A percentile compares a stretch with the other conserved stretches of the same genome.
Evolutionary conservation across 2,329 filamentous ascomycete species (phyloP).

Genomic region (Dactylella cylindrospora): DNA sequence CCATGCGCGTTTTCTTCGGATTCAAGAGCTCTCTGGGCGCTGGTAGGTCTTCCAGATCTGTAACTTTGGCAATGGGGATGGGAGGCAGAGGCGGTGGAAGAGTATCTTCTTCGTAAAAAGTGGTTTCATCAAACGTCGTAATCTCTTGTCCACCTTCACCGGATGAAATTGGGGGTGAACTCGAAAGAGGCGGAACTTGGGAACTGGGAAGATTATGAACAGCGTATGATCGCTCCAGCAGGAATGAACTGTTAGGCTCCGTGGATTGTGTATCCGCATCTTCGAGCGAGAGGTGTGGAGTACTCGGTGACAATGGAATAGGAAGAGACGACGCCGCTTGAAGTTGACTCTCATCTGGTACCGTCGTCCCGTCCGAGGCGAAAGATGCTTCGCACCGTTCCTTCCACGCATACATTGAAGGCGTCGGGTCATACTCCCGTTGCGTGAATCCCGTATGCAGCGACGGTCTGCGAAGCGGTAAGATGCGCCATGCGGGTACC

Average conservation of each 20-base stretch:
- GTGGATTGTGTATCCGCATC: background rate
- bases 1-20: conserved; percentile 11
- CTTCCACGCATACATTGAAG: conserved; percentile 30
- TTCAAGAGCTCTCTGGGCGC: conserved; percentile 6
- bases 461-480: conserved; percentile 10
- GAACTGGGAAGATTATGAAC: conserved; percentile 21
- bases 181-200: conserved; percentile 4
- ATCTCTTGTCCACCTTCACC: too few species aligned
- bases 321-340: background rate
- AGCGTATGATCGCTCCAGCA: conserved; percentile 21
- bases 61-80: conserved; percentile 12
- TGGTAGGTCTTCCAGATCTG: conserved; percentile 20
- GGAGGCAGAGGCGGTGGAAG: conserved; percentile 10
- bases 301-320: conserved; percentile 1
- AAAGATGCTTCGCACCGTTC: conserved; percentile 16
- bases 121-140: background rate
- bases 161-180: background rate
- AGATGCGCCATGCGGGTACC: conserved; percentile 13
- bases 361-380: background rate
- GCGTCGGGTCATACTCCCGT: conserved; percentile 22
- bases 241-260: background rate
- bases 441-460: conserved; percentile 26
- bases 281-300: conserved; percentile 12
- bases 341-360: background rate
- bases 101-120: conserved; percentile 13